Conservation (phyloP, 2,329 filamentous ascomycete species). For the Juglanconis oblonga region DNA sequence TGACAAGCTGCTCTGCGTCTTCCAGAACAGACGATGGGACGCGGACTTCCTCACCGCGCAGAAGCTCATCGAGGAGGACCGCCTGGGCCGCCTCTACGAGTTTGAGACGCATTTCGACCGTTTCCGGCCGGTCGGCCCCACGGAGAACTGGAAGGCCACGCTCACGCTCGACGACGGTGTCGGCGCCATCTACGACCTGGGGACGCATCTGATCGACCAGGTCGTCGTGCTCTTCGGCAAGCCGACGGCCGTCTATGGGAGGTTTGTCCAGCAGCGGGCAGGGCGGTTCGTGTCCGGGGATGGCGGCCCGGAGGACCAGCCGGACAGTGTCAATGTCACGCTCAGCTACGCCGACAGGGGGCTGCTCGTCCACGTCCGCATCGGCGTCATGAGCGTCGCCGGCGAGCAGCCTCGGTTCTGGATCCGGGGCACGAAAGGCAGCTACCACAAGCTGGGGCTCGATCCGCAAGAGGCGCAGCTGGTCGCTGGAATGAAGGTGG, state of each 20-base stretch:
- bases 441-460: slow-evolving; percentile 68
- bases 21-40: slow-evolving; percentile 77
- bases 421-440: slow-evolving; percentile 71
- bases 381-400: slow-evolving; percentile 67
- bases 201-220: slow-evolving; percentile 75
- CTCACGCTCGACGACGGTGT: slow-evolving; percentile 60
- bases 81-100: slow-evolving; percentile 70
- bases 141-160: slow-evolving; percentile 61
- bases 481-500: slow-evolving; percentile 53
- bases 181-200: slow-evolving; percentile 70
- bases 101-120: slow-evolving; percentile 81
- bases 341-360: slow-evolving; percentile 61
- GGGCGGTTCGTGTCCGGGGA: slow-evolving; percentile 32
- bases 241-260: slow-evolving; percentile 64
- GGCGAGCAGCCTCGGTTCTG: slow-evolving; percentile 70
- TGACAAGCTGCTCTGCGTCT: slow-evolving; percentile 60
- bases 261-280: slow-evolving; percentile 64
- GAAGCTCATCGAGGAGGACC: slow-evolving; percentile 56
- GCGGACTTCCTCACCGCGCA: slow-evolving; percentile 70
- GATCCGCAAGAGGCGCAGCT: slow-evolving; percentile 77
- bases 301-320: slow-evolving; percentile 41
- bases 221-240: slow-evolving; percentile 67
- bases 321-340: slow-evolving; percentile 60
- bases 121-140: slow-evolving; percentile 57
- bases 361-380: slow-evolving; percentile 66